Evolutionary conservation across 306 rosid species (phyloP).

Genomic region (Prunus dulcis): DNA sequence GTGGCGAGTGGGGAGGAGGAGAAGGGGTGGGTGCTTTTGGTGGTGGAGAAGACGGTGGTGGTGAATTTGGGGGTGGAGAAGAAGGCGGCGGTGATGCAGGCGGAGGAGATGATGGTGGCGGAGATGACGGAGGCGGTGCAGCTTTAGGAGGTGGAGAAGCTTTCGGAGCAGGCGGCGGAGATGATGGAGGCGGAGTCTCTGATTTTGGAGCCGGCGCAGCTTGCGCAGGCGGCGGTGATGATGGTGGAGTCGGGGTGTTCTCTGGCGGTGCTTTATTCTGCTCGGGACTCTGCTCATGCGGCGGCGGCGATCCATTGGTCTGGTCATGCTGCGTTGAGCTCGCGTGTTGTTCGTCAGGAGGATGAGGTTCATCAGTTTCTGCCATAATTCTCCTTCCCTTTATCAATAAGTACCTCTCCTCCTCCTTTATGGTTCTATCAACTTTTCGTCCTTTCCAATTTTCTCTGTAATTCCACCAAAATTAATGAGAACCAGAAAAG

Average conservation of each 20-base stretch:
- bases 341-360: not conserved
- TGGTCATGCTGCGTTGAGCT: not conserved
- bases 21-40: constrained; percentile 17
- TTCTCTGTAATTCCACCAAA: not conserved
- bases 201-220: not conserved
- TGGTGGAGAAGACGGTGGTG: constrained; percentile 15
- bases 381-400: constrained; percentile 12
- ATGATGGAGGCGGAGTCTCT: not conserved
- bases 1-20: not conserved
- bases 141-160: constrained; percentile 1
- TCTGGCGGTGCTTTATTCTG: not conserved
- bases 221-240: not conserved
- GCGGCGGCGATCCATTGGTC: not conserved
- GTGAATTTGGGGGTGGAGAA: not conserved
- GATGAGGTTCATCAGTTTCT: not conserved
- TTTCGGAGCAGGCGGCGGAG: not conserved
- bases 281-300: not conserved
- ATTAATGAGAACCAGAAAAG: not conserved
- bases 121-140: not conserved
- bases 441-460: not conserved
- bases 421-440: not conserved
- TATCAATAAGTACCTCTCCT: not conserved
- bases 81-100: constrained; percentile 9
- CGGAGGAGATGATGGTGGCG: constrained; percentile 7
- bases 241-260: not conserved